phyloP scores from a whole-genome alignment of 331 rosid genomes.

The Acacia pycnantha region DNA sequence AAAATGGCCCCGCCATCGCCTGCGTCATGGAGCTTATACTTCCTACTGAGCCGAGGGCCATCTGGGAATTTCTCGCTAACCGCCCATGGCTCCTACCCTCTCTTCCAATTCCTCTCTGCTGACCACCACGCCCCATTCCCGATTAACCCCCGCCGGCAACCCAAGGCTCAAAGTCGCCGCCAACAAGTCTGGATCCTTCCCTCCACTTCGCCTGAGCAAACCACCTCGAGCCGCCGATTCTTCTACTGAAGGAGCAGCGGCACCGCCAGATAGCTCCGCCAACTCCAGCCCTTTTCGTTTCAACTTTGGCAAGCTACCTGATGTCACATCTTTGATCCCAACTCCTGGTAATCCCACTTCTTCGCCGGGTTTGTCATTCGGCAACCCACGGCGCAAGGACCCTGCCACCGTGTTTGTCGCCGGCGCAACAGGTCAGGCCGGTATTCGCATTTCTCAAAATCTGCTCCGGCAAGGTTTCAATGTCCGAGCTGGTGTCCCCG shows the following conservation, averaged over 20 bases:
- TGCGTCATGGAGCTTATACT: not conserved
- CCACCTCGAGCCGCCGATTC: slow-evolving; percentile 31
- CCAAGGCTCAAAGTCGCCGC: slow-evolving; percentile 49
- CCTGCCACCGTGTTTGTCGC: slow-evolving; percentile 83
- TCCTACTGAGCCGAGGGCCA: slow-evolving; percentile 1
- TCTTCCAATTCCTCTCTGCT: slow-evolving; percentile 67
- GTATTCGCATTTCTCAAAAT: slow-evolving; percentile 77
- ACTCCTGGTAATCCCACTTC: slow-evolving; percentile 44
- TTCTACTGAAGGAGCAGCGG: slow-evolving; percentile 30
- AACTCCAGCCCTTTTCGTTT: slow-evolving; percentile 59
- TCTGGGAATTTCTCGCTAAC: slow-evolving; percentile 14
- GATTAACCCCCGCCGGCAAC: slow-evolving; percentile 30
- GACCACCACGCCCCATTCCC: slow-evolving; percentile 48
- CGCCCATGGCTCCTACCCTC: slow-evolving; percentile 74
- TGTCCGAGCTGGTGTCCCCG: slow-evolving; percentile 93
- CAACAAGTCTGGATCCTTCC: slow-evolving; percentile 44
- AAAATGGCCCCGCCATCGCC: not conserved
- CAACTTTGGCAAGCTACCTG: slow-evolving; percentile 65
- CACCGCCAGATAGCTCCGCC: slow-evolving; percentile 29
- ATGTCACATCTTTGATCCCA: slow-evolving; percentile 69
- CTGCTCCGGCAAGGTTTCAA: slow-evolving; percentile 79
- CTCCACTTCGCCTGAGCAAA: slow-evolving; percentile 63
- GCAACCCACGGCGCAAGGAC: slow-evolving; percentile 70
- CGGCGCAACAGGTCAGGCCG: slow-evolving; percentile 85
- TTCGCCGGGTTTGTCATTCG: slow-evolving; percentile 61